A percentile compares a stretch with the other conserved stretches of the same genome.
phyloP scores from a whole-genome alignment of 2,329 filamentous ascomycete genomes.

The Trichoderma cornu-damae region DNA sequence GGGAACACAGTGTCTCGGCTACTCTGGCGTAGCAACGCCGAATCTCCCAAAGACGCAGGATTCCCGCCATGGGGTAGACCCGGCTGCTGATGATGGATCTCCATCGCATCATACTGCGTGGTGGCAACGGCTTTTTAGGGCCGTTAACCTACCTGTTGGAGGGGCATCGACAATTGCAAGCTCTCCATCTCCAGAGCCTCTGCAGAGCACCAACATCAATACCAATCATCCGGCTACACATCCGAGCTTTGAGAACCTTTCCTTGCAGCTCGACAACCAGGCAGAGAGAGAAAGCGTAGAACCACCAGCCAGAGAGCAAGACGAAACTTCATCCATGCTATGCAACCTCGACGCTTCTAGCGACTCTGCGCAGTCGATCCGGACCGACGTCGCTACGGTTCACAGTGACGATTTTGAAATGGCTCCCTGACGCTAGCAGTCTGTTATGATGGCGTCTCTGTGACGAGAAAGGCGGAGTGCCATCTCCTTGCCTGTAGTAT shows the following conservation, averaged over 20 bases:
- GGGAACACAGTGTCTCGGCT: background rate
- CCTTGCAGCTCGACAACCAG: background rate
- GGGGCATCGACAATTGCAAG: constrained; percentile 35
- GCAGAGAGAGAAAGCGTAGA: background rate
- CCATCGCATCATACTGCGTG: constrained; percentile 25
- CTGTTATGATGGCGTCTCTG: background rate
- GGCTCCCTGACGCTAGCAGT: background rate
- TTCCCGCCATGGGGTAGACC: background rate
- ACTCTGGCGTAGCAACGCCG: background rate
- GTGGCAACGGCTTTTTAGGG: constrained; percentile 27
- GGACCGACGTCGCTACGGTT: constrained; percentile 33
- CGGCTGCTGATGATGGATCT: background rate
- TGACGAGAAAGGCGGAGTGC: background rate
- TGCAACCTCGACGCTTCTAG: background rate
- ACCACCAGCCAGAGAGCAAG: background rate
- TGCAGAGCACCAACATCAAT: constrained; percentile 1
- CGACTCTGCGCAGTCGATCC: constrained; percentile 23
- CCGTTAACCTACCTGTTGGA: constrained; percentile 30
- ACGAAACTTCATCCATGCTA: background rate
- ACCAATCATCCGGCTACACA: background rate
- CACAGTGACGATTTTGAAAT: constrained; percentile 34
- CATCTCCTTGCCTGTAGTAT: too few relatives aligned
- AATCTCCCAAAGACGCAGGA: background rate
- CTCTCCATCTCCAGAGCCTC: constrained; percentile 24
- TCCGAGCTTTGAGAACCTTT: background rate